Base-by-base conservation (phyloP, 2,329 filamentous ascomycete genomes). In the Pestalotiopsis sp. region DNA sequence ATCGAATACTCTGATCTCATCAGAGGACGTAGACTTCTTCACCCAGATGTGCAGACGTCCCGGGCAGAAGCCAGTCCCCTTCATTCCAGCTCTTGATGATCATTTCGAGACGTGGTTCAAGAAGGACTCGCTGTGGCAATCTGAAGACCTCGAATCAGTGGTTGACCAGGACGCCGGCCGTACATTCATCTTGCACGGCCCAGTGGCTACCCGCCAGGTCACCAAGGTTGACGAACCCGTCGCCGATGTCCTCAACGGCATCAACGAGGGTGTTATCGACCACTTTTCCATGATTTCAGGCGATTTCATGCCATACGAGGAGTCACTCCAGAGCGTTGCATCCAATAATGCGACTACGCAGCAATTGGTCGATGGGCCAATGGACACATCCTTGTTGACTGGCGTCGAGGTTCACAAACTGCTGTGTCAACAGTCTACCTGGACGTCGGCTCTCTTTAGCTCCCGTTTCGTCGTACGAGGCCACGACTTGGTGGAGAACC, bases 291-390 rank as follows among this genome's bases (percentile, higher is more conserved):
- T 6, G 23, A 23, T 23, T 12, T 59, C 57, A 14, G 23, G 3
- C 20, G 85, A 87, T 27, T 86, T 85, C 73, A 86, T 92, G 17
- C 90, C 91, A 0, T 82, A 86, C 58, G 86, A 92, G 59, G 91
- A 93, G 75, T 92, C 92, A 78, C 92, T 93, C 72, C 90, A 90
- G 65, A 66, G 61, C n/a, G 11, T 20, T 17, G 59, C 59, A n/a
- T n/a, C 59, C 13, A 13, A n/a, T 4, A 11, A 36, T 17, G n/a
- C 27, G 17, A 20, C 31, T 6, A 36, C 20, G 7, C 31, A 13
- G 7, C 17, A 61, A n/a, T 12, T 20, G 13, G 4, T 20, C 4
- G n/a, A 61, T 6, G 59, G 62, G 1, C 20, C 20, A 13, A 49
- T 49, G 62, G 59, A 65, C 13, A 52, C 41, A 6, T 65, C 62